phyloP scores from a whole-genome alignment of 129 eudicot genomes.

The Sambucus nigra region DNA sequence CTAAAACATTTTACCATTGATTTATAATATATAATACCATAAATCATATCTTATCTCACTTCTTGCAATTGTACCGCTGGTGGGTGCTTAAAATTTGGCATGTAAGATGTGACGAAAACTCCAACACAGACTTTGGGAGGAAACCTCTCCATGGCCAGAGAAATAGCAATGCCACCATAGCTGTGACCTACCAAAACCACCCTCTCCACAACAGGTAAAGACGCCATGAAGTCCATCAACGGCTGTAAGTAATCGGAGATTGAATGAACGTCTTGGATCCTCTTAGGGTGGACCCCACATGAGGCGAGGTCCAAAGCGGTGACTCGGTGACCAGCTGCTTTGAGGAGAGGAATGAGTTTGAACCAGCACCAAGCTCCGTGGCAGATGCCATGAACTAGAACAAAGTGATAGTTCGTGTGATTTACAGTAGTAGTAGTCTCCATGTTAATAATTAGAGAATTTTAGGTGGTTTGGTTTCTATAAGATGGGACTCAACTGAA shows the following conservation, averaged over 20 bases:
- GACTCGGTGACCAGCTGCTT: conserved; percentile 31
- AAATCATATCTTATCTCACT: no score
- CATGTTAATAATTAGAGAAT: no score
- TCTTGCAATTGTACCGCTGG: conserved; percentile 33
- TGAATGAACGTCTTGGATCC: conserved; percentile 24
- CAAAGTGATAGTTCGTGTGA: conserved; percentile 43
- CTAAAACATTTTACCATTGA: no score
- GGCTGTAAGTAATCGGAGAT: conserved; percentile 40
- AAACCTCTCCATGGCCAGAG: conserved; percentile 46
- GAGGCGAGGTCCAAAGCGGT: conserved; percentile 49
- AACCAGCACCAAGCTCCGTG: conserved; percentile 80
- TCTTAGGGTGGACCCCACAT: conserved; percentile 37
- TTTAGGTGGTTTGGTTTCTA: no score
- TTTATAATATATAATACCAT: no score
- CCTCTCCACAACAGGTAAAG: conserved; percentile 24
- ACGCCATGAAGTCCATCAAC: conserved; percentile 27
- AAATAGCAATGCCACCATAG: conserved; percentile 43
- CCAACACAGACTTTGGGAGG: conserved; percentile 30
- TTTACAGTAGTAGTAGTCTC: no score
- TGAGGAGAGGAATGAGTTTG: conserved; percentile 31
- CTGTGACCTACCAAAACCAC: conserved; percentile 62
- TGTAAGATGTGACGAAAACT: conserved; percentile 35
- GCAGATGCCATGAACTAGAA: conserved; percentile 46
- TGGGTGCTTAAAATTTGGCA: conserved; percentile 38
- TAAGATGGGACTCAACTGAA: no score